Base-by-base conservation (phyloP, 2,329 filamentous ascomycete genomes). In the Ophiostoma perfectum region DNA sequence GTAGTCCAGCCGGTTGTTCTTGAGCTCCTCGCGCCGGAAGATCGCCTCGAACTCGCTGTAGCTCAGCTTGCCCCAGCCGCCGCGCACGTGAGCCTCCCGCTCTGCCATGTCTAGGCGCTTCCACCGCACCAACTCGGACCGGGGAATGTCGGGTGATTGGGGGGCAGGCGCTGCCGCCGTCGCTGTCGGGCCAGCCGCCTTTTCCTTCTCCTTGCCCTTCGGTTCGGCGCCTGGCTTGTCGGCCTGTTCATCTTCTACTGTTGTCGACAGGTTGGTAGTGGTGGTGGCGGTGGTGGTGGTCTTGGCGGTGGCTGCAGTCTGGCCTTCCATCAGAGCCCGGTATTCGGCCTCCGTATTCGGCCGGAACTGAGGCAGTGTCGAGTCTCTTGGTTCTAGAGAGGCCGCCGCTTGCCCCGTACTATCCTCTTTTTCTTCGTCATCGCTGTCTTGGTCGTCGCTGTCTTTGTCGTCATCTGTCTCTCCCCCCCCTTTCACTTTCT, bases 41-140 rank as follows among this genome's bases (percentile, higher is more conserved):
- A 89, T 88, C 52, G 81, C 80, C 74, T 91, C 88, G 78, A 98
- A 96, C 77, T 98, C 95, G 0, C 85, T 83, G 72, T 89, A 93
- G 75, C 80, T 90, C 64, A 98, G 80, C 74, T 88, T 86, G 0
- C 92, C 94, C 78, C 88, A 90, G 0, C 93, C 93, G n/a, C 90
- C 92, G 39, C 92, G 84, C 69, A 83, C 80, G 68, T 82, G 82
- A 1, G 91, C 89, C 75, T 93, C 88, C 49, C 83, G 80, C 74
- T 95, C 91, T 0, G 89, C 84, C 16, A 83, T 76, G 72, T 90
- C 87, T 7, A 93, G 80, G 41, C 78, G 76, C 74, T 83, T 85
- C 82, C 82, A 86, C 41, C 78, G 74, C 39, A 79, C 72, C 16
- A 87, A 75, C 42, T 75, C 80, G 9, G 74, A 71, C 67, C 73